Conservation (phyloP, 352 stramenopile species). For the Phytophthora citricola region DNA sequence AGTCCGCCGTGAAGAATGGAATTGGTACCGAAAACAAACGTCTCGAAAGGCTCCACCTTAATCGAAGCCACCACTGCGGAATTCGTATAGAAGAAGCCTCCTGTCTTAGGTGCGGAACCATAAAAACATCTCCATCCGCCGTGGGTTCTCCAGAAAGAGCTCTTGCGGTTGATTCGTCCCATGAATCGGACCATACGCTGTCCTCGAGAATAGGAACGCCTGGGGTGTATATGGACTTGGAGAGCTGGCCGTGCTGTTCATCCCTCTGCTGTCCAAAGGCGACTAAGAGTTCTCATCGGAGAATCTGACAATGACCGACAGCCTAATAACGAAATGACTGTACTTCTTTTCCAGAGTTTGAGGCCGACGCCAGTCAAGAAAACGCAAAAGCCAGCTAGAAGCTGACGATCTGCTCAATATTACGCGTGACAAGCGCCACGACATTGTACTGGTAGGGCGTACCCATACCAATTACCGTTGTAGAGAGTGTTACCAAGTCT, state of each 20-base stretch:
- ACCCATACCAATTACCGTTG: background rate
- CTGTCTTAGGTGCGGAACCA: background rate
- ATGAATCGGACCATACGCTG: slow-evolving; percentile 28
- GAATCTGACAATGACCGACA: slow-evolving; percentile 6
- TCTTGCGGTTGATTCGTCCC: slow-evolving; percentile 5
- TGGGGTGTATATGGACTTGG: background rate
- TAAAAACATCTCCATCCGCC: slow-evolving; percentile 3
- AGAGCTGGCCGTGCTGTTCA: background rate
- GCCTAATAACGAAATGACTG: slow-evolving; percentile 10
- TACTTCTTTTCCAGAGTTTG: too few relatives aligned
- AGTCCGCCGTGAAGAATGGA: slow-evolving; percentile 26
- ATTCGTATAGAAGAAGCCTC: background rate
- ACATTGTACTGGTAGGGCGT: background rate
- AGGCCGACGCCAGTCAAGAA: too few relatives aligned
- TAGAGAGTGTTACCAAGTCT: background rate
- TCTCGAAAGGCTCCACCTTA: slow-evolving; percentile 30
- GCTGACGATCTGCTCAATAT: slow-evolving; percentile 14
- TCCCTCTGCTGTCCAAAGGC: slow-evolving; percentile 11
- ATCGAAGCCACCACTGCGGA: slow-evolving; percentile 15
- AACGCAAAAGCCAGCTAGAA: too few relatives aligned
- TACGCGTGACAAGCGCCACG: slow-evolving; percentile 3
- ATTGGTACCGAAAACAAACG: slow-evolving; percentile 35
- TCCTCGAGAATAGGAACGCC: slow-evolving; percentile 23
- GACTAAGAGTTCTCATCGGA: slow-evolving; percentile 18
- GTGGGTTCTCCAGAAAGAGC: slow-evolving; percentile 13